phyloP scores from a whole-genome alignment of 441 rosid species.

The Flueggea neowawraea region DNA sequence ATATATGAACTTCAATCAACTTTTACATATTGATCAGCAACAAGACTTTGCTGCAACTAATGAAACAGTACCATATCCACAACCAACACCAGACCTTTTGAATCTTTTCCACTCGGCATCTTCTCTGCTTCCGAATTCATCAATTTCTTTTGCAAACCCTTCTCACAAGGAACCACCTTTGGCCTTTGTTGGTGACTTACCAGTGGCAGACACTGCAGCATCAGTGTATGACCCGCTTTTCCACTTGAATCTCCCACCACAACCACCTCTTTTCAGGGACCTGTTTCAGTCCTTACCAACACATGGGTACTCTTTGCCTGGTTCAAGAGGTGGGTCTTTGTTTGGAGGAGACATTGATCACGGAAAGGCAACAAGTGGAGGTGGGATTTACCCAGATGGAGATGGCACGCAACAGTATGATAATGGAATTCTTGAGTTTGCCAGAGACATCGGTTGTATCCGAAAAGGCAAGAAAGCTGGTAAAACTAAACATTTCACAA shows the following conservation, averaged over 20 bases:
- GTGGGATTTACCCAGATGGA: slow-evolving; percentile 26
- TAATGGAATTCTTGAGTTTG: slow-evolving; percentile 56
- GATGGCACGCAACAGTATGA: slow-evolving; percentile 37
- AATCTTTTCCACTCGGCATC: slow-evolving; percentile 49
- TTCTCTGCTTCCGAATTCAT: slow-evolving; percentile 35
- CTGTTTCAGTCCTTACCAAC: slow-evolving; percentile 38
- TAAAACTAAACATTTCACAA: slow-evolving; percentile 60
- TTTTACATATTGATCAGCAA: neutral
- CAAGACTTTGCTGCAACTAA: slow-evolving; percentile 8
- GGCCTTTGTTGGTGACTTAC: slow-evolving; percentile 17
- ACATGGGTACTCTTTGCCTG: slow-evolving; percentile 22
- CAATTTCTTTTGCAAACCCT: slow-evolving; percentile 41
- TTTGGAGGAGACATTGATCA: slow-evolving; percentile 11
- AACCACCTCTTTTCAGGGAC: slow-evolving; percentile 58
- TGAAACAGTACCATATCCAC: slow-evolving; percentile 19
- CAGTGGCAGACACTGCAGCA: slow-evolving; percentile 20
- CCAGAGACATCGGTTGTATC: slow-evolving; percentile 37
- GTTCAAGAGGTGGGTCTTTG: slow-evolving; percentile 13
- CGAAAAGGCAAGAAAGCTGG: slow-evolving; percentile 47
- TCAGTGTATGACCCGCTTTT: slow-evolving; percentile 60
- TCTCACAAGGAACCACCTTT: slow-evolving; percentile 10
- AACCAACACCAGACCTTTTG: slow-evolving; percentile 56
- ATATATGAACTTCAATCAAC: neutral
- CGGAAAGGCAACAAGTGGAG: slow-evolving; percentile 5
- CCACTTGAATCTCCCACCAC: slow-evolving; percentile 63